These are phyloP conservation scores for Polytrichum formosum DNA, from an alignment of 225 moss, liverwort and hornwort genomes.

Conservation along the genomic window DNA sequence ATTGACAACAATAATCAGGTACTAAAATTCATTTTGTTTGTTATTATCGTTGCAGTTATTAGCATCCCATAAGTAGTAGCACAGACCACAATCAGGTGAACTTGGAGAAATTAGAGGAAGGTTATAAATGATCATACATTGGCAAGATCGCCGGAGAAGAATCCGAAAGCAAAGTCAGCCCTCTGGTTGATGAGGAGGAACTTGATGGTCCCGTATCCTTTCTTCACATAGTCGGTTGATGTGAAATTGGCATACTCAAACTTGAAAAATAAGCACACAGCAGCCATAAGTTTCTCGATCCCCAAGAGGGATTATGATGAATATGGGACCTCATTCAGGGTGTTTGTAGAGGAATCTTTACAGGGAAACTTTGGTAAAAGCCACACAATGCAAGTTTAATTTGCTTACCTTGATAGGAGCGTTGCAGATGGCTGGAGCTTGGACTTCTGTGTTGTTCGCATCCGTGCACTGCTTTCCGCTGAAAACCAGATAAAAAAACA, in stretches of 20 bases:
- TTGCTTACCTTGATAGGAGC: slow-evolving; percentile 22
- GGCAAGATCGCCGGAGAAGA: slow-evolving; percentile 52
- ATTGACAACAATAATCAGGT: no score
- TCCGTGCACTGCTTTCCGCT: slow-evolving; percentile 6
- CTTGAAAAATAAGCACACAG: slow-evolving; percentile 8
- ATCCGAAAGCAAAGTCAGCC: slow-evolving; percentile 55
- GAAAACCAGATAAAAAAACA: neutral
- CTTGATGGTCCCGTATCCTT: slow-evolving; percentile 19
- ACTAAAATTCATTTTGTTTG: neutral
- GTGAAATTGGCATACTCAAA: slow-evolving; percentile 24
- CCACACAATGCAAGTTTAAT: no score
- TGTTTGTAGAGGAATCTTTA: no score
- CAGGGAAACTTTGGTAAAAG: no score
- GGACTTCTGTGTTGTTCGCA: neutral
- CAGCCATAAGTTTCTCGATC: no score
- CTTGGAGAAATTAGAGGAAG: neutral
- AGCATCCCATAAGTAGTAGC: neutral
- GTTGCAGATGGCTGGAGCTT: slow-evolving; percentile 11
- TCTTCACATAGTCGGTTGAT: slow-evolving; percentile 17
- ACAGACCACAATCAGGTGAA: neutral
- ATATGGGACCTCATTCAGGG: no score
- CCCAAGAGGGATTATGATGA: no score
- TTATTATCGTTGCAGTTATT: neutral
- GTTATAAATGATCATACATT: slow-evolving; percentile 17
- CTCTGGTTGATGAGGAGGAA: slow-evolving; percentile 58